Conservation (phyloP, 2,329 filamentous ascomycete species). For the Verticillium isaacii region DNA sequence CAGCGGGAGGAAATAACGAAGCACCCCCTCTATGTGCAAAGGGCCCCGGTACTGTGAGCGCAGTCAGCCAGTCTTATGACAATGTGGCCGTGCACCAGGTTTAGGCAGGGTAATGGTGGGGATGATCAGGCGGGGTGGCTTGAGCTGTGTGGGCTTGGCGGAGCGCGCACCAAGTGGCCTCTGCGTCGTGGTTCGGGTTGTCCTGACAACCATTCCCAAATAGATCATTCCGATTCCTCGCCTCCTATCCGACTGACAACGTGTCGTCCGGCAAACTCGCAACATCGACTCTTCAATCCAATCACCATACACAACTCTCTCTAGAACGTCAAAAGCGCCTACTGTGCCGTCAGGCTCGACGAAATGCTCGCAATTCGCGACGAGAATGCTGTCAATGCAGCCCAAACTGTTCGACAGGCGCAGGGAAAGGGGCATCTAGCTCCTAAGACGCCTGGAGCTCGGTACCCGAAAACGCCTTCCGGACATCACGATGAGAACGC, state of each 20-base stretch:
- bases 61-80: neutral
- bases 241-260: neutral
- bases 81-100: constrained; percentile 2
- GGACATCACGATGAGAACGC: constrained; percentile 83
- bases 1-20: constrained; percentile 18
- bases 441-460: constrained; percentile 75
- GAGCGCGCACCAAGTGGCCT: neutral
- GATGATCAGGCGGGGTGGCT: constrained; percentile 1
- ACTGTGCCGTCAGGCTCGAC: neutral
- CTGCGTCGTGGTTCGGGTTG: neutral
- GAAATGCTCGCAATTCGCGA: constrained; percentile 13
- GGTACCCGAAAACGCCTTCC: constrained; percentile 77
- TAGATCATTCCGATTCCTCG: neutral
- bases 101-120: neutral
- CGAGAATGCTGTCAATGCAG: constrained; percentile 14
- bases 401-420: constrained; percentile 11
- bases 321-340: neutral
- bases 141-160: neutral
- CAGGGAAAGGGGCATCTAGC: constrained; percentile 33
- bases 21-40: constrained; percentile 33
- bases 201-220: neutral
- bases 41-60: constrained; percentile 3
- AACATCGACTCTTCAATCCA: neutral
- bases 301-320: neutral
- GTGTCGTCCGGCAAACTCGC: neutral